Conservation (phyloP, 176 grass and related monocot species). For the Lolium rigidum region DNA sequence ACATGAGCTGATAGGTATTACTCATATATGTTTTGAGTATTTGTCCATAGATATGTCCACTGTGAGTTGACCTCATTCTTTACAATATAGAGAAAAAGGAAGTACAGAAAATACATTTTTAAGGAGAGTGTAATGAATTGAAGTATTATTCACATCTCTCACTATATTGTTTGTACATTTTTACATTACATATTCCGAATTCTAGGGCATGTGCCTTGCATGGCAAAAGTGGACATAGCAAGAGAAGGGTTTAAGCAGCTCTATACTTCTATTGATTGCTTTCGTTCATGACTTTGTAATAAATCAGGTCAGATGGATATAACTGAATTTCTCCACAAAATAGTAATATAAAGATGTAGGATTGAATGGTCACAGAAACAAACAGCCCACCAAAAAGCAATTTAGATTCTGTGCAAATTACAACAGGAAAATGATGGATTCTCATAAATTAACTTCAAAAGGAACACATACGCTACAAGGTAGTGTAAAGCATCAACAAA, state of each 20-base stretch:
- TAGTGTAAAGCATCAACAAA: neutral
- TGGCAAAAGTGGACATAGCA: neutral
- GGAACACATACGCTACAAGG: neutral
- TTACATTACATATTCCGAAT: neutral
- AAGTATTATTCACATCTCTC: neutral
- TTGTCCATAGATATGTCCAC: slow-evolving; percentile 19
- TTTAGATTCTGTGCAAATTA: neutral
- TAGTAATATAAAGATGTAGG: neutral
- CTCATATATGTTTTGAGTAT: neutral
- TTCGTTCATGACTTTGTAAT: slow-evolving; percentile 7
- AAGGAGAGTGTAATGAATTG: neutral
- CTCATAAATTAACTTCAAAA: neutral
- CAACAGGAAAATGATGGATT: neutral
- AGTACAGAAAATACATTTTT: neutral
- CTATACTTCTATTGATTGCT: neutral
- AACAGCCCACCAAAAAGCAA: neutral
- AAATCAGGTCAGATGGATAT: neutral
- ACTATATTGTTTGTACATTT: neutral
- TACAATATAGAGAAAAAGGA: slow-evolving; percentile 7
- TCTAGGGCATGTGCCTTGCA: neutral
- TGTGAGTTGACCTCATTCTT: slow-evolving; percentile 40
- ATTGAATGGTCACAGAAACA: neutral
- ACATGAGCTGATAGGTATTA: slow-evolving; percentile 30
- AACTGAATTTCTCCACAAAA: neutral
- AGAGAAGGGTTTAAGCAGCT: neutral